Evolutionary conservation across 139 green algal genomes (phyloP).

Genomic region (Picochlorum sp.): DNA sequence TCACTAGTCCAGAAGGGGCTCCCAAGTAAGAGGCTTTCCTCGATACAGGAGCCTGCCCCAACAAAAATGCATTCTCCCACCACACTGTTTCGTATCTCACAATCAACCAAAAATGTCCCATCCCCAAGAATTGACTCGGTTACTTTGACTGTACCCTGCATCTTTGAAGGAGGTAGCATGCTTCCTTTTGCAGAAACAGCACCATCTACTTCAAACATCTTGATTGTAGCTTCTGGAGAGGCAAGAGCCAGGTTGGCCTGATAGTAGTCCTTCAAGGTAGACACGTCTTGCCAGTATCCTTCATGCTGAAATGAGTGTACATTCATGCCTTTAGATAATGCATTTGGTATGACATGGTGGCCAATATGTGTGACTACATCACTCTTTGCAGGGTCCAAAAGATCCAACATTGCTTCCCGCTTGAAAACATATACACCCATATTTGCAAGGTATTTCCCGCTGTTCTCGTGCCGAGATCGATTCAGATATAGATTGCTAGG

Average conservation of each 20-base stretch:
- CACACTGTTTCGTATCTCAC: slow-evolving; percentile 43
- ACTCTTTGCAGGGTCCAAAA: slow-evolving; percentile 29
- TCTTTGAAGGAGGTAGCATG: slow-evolving; percentile 10
- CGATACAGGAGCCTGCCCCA: slow-evolving; percentile 30
- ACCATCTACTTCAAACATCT: slow-evolving; percentile 2
- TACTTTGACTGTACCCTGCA: slow-evolving; percentile 1
- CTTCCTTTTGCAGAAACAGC: neutral
- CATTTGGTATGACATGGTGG: slow-evolving; percentile 67
- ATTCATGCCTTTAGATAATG: slow-evolving; percentile 45
- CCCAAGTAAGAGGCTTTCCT: slow-evolving; percentile 64
- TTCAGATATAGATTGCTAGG: slow-evolving; percentile 4
- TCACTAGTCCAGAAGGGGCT: slow-evolving; percentile 51
- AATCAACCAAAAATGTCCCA: slow-evolving; percentile 23
- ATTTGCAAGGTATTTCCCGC: slow-evolving; percentile 46
- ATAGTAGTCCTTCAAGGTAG: slow-evolving; percentile 57
- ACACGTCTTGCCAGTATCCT: slow-evolving; percentile 66
- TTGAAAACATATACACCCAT: slow-evolving; percentile 84
- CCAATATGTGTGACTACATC: slow-evolving; percentile 54
- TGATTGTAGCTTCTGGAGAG: neutral
- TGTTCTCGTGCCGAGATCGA: neutral
- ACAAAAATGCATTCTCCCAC: slow-evolving; percentile 53
- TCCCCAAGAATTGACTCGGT: slow-evolving; percentile 12
- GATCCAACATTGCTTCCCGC: slow-evolving; percentile 28
- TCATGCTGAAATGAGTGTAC: slow-evolving; percentile 53
- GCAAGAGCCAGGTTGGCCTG: slow-evolving; percentile 64